Percentiles rank a stretch among this genome's conserved stretches.
Conservation (phyloP, 106 monocot species). For the Ottelia alismoides region DNA sequence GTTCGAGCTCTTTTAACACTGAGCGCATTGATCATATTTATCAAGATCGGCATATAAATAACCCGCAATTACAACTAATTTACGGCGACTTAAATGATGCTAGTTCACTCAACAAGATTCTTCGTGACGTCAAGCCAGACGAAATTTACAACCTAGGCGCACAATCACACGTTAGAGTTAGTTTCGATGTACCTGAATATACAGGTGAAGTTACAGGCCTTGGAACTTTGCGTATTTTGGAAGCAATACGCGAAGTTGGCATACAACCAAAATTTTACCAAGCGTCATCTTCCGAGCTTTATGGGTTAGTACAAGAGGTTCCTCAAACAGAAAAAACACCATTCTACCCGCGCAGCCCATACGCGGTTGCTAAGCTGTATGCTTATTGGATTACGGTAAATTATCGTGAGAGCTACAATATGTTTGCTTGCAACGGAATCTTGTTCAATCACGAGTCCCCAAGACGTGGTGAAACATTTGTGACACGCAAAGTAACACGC, state of each 20-base stretch:
- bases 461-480: conserved; percentile 76
- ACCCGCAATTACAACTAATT: conserved; percentile 71
- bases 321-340: conserved; percentile 62
- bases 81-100: conserved; percentile 86
- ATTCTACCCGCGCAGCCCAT: conserved; percentile 82
- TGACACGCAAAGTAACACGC: conserved; percentile 81
- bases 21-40: conserved; percentile 73
- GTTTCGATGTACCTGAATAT: conserved; percentile 88
- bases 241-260: too few relatives aligned
- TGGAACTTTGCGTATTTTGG: conserved; percentile 72
- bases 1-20: conserved; percentile 84
- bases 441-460: conserved; percentile 89
- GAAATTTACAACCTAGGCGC: conserved; percentile 92
- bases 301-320: conserved; percentile 73
- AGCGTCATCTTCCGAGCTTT: conserved; percentile 92
- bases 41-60: conserved; percentile 78
- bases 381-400: conserved; percentile 89
- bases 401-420: conserved; percentile 79
- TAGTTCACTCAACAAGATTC: conserved; percentile 71
- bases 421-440: conserved; percentile 85
- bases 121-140: conserved; percentile 60
- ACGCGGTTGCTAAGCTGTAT: conserved; percentile 78
- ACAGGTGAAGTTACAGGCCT: conserved; percentile 81
- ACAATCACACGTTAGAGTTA: conserved; percentile 82
- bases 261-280: too few relatives aligned